Conservation (phyloP, 305 asterid species). For the Striga hermonthica region DNA sequence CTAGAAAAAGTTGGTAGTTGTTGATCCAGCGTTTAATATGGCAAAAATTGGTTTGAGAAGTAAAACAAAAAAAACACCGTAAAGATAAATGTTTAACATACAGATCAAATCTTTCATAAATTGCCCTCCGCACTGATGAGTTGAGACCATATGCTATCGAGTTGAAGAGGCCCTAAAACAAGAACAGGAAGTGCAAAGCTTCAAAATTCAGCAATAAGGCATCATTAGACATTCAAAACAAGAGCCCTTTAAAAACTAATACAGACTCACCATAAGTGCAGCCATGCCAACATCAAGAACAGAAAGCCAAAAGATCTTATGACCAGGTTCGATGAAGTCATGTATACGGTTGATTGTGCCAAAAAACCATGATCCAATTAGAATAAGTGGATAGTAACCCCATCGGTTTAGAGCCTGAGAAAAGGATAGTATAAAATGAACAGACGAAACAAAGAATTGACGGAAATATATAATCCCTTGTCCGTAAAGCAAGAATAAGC, state of each 20-base stretch:
- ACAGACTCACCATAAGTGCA: constrained; percentile 74
- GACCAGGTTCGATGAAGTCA: constrained; percentile 85
- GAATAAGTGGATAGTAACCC: constrained; percentile 98
- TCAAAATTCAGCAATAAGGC: constrained; percentile 13
- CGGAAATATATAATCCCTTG: too few relatives aligned
- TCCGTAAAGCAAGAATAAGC: too few relatives aligned
- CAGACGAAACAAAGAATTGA: not conserved
- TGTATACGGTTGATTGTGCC: constrained; percentile 96
- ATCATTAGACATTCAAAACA: constrained; percentile 1
- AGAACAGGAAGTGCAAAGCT: constrained; percentile 24
- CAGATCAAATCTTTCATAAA: constrained; percentile 84
- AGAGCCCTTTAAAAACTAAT: not conserved
- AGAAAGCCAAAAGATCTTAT: constrained; percentile 93
- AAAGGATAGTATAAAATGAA: constrained; percentile 17
- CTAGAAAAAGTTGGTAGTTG: not conserved
- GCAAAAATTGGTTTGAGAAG: not conserved
- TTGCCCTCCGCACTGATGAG: constrained; percentile 86
- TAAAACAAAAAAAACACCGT: too few relatives aligned
- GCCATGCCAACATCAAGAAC: constrained; percentile 95
- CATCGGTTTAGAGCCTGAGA: constrained; percentile 80
- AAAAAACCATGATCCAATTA: constrained; percentile 93
- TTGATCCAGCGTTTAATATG: too few relatives aligned
- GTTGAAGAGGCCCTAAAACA: constrained; percentile 82
- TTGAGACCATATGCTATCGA: constrained; percentile 97
- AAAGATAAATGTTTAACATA: constrained; percentile 39